Evolutionary conservation across 1,284 basidiomycete species (phyloP), one percentile per base, ranked within the genome.

Genomic region (Sanguinoderma infundibulare): DNA sequence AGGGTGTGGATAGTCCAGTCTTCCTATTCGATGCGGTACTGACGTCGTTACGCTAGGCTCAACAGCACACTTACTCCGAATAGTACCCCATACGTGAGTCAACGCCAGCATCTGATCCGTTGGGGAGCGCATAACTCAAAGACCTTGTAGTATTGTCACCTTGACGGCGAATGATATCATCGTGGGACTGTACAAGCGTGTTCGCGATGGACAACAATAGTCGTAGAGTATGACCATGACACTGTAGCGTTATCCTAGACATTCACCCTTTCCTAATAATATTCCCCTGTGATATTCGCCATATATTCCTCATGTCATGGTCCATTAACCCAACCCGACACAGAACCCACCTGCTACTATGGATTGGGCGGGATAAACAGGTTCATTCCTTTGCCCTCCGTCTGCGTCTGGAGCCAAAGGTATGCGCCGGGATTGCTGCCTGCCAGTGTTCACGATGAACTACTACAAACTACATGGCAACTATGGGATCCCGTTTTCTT

Each of bases 1-100:
- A 97, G 81, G 95, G 94, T 86, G 60, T 60, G 74, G 20, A 17
- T 26, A 0, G 26, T 15, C 9, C 12, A 20, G 20, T 0, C 3
- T 14, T 14, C n/a, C 7, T 20, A 14, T 28, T 12, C 22, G n/a
- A 15, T 10, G 20, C 6, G 15, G 36, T 30, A 46, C 36, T 36
- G 32, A 44, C 36, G 24, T 22, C 14, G 53, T 39, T 9, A 10
- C 9, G 55, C 17, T 66, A 94, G 94, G 94, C 50, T 94, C 94
- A 2, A 94, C 92, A 1, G 95, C 95, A 3, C 95, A 97, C 75
- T 94, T 97, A 75, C 74, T 96, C 69, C 86, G 95, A 32, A 97
- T 98, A 72, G 93, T 92, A 20, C 95, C 95, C 49, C 95, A 96
- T 75, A 96, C 94, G 91, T 91, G 69, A 76, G 86, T 65, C 34